A percentile compares a stretch with the other conserved stretches of the same genome.
phyloP scores from a whole-genome alignment of 2,329 filamentous ascomycete genomes.

The Epichloe hybrida region DNA sequence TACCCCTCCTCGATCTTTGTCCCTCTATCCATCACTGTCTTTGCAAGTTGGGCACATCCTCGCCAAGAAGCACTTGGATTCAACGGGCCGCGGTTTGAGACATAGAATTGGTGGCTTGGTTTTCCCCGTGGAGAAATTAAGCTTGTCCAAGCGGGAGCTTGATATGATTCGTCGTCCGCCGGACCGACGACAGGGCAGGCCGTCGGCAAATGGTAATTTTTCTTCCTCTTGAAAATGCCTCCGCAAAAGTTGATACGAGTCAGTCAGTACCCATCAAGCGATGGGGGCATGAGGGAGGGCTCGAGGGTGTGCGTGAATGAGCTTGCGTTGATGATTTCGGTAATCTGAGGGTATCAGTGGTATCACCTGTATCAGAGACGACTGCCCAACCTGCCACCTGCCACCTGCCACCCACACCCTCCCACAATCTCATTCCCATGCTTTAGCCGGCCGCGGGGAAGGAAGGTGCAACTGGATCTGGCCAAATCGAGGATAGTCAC shows the following conservation, averaged over 20 bases:
- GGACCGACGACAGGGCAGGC: slow-evolving; percentile 3
- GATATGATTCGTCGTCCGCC: slow-evolving; percentile 3
- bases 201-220: neutral
- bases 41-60: neutral
- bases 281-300: neutral
- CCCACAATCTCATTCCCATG: no score
- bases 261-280: no score
- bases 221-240: neutral
- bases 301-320: neutral
- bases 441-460: no score
- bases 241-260: neutral
- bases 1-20: neutral
- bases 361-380: no score
- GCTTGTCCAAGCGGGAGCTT: neutral
- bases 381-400: no score
- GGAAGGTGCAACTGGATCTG: no score
- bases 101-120: neutral
- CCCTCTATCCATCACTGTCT: neutral
- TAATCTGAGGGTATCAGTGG: no score
- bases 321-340: no score
- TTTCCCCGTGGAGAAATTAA: slow-evolving; percentile 1
- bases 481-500: no score
- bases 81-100: no score
- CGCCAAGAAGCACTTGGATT: neutral
- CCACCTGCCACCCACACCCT: no score